Base-by-base conservation (phyloP, 2,329 filamentous ascomycete species). In the Ophiostoma pallidulum region DNA sequence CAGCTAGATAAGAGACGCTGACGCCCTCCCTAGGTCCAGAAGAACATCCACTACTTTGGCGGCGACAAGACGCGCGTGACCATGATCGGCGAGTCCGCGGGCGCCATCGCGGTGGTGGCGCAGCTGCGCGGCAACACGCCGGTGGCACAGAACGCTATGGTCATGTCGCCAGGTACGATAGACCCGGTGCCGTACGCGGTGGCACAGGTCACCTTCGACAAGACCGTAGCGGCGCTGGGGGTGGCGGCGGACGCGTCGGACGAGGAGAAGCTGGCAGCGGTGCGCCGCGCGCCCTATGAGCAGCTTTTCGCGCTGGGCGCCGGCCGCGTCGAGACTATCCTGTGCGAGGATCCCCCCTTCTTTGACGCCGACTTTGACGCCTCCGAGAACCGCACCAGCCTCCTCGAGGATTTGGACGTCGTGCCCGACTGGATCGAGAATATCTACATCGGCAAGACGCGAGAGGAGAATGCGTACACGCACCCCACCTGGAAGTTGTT, bases 1-100 rank as follows among this genome's bases (percentile, higher is more conserved):
- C 24, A 28, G 6, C 6, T 6, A 28, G 24, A 28, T 9, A 14
- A 22, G 19, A 22, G 19, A 37, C 35, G 13, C 35, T 19, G 36
- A 22, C n/a, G 20, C 8, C 3, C 5, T 20, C 6, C 36, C 3
- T 22, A 40, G 38, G n/a, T 70, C 1, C 63, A 70, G 22, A 54
- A 67, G 12, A 62, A 72, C 53, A 70, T 73, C 36, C 54, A 58
- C 13, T 57, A 65, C 1, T 63, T 74, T 24, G 70, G 69, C 20
- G 72, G 72, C 14, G 65, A 72, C 51, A 57, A 62, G n/a, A 57
- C 56, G 1, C 56, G 62, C 2, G 68, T 74, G 16, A 71, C 68
- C 2, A 62, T 69, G 12, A 66, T 66, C 59, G 71, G 71, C 13
- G 65, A 71, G 51, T 71, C 65, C 4, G 68, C 69, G 3, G 71